These are phyloP conservation scores for Yamadazyma kitorensis DNA, from an alignment of 805 yeast genomes.

Conservation along the genomic window DNA sequence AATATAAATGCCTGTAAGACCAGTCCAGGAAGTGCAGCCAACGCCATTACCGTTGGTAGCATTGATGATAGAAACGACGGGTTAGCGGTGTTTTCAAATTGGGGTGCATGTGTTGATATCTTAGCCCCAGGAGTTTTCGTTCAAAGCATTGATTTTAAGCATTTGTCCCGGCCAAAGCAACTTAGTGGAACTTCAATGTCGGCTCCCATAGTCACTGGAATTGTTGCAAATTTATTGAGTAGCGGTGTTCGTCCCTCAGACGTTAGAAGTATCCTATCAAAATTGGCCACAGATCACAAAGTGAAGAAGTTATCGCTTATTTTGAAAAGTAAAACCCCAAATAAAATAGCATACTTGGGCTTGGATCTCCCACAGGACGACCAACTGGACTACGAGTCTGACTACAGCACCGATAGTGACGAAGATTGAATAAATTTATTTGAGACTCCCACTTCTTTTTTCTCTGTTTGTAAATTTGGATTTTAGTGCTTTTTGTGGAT, in stretches of 20 bases:
- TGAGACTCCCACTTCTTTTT: neutral
- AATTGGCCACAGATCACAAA: conserved; percentile 44
- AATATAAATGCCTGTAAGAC: conserved; percentile 73
- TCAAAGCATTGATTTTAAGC: conserved; percentile 47
- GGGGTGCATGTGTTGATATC: conserved; percentile 89
- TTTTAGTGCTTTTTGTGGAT: too few species aligned
- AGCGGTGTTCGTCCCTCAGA: conserved; percentile 45
- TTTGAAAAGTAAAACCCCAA: conserved; percentile 57
- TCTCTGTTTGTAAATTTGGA: neutral
- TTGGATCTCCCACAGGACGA: neutral
- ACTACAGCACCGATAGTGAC: neutral
- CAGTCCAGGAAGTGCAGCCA: conserved; percentile 81
- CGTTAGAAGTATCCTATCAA: conserved; percentile 41
- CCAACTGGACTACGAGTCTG: conserved; percentile 3
- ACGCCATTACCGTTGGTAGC: conserved; percentile 83
- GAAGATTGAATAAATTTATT: neutral
- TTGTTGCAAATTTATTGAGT: conserved; percentile 53
- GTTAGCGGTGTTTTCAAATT: conserved; percentile 80
- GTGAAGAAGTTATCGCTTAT: conserved; percentile 47
- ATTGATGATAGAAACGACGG: conserved; percentile 70
- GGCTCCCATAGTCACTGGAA: conserved; percentile 70
- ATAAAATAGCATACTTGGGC: conserved; percentile 41
- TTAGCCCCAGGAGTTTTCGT: conserved; percentile 80
- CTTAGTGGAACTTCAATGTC: conserved; percentile 84
- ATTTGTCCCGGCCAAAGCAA: conserved; percentile 20